phyloP scores from a whole-genome alignment of 768 basidiomycete species.

The Tubosaeta brunneosetosa region DNA sequence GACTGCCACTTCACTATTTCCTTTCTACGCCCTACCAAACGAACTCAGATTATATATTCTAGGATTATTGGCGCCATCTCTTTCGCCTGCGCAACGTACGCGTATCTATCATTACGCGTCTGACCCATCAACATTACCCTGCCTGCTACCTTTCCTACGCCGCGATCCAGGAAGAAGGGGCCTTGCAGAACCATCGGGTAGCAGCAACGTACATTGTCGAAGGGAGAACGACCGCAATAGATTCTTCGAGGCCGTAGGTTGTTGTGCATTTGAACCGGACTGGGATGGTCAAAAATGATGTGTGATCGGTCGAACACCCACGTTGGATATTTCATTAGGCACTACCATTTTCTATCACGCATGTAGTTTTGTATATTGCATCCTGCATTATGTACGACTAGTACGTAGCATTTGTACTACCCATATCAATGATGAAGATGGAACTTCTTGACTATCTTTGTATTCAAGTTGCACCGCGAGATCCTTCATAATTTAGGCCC shows the following conservation, averaged over 20 bases:
- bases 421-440: not conserved
- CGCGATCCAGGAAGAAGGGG: conserved; percentile 14
- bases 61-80: conserved; percentile 49
- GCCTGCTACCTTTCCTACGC: conserved; percentile 31
- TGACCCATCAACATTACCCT: conserved; percentile 45
- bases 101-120: conserved; percentile 55
- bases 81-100: conserved; percentile 53
- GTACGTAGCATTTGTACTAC: not conserved
- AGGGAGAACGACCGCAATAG: conserved; percentile 39
- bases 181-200: conserved; percentile 20
- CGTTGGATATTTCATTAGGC: not conserved
- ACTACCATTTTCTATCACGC: not conserved
- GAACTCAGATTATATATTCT: conserved; percentile 58
- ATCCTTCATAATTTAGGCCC: too few relatives aligned
- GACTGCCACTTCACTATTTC: conserved; percentile 23
- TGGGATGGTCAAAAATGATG: conserved; percentile 2
- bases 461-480: too few relatives aligned
- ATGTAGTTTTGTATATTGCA: not conserved
- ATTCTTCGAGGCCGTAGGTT: conserved; percentile 45
- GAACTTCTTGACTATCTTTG: too few relatives aligned
- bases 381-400: not conserved
- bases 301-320: not conserved
- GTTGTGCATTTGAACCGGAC: conserved; percentile 43
- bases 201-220: conserved; percentile 36
- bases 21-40: conserved; percentile 44